Evolutionary conservation across 768 basidiomycete genomes (phyloP).

Genomic region (Suillus bovinus): DNA sequence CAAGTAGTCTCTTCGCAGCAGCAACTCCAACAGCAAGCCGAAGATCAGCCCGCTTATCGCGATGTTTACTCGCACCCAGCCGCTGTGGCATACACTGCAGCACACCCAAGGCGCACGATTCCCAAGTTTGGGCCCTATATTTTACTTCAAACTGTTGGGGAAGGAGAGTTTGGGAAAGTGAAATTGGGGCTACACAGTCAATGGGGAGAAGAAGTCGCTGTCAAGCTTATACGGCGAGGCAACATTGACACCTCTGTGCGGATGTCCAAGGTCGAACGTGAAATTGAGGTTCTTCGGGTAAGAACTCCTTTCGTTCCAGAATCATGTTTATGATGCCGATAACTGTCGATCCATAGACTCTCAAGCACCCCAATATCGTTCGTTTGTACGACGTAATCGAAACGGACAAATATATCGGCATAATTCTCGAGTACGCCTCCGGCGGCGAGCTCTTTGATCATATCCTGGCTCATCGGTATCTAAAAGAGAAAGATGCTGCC

Average conservation of each 20-base stretch:
- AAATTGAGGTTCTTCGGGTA: constrained; percentile 96
- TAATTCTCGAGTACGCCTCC: constrained; percentile 97
- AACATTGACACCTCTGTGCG: constrained; percentile 85
- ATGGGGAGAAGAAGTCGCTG: constrained; percentile 98
- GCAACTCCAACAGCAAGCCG: constrained; percentile 38
- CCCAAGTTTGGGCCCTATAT: constrained; percentile 96
- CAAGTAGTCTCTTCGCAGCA: constrained; percentile 56
- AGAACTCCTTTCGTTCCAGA: constrained; percentile 26
- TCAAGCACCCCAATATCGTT: constrained; percentile 98
- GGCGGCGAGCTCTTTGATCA: constrained; percentile 99
- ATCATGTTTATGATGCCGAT: constrained; percentile 2
- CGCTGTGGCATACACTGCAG: constrained; percentile 77
- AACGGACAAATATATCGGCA: constrained; percentile 99
- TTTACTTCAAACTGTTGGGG: constrained; percentile 92
- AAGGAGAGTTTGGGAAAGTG: constrained; percentile 99
- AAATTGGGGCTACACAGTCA: constrained; percentile 93
- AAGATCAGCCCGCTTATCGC: constrained; percentile 51
- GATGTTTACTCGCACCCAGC: constrained; percentile 87
- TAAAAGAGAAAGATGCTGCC: constrained; percentile 91
- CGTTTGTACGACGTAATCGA: constrained; percentile 98
- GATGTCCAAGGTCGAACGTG: constrained; percentile 94
- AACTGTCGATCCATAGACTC: constrained; percentile 52
- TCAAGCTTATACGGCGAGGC: constrained; percentile 92
- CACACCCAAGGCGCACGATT: constrained; percentile 83
- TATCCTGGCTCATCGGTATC: constrained; percentile 95